A percentile compares a stretch with the other conserved stretches of the same genome.
Evolutionary conservation across 225 moss, liverwort and hornwort genomes (phyloP).

Genomic region (Bryum argenteum): DNA sequence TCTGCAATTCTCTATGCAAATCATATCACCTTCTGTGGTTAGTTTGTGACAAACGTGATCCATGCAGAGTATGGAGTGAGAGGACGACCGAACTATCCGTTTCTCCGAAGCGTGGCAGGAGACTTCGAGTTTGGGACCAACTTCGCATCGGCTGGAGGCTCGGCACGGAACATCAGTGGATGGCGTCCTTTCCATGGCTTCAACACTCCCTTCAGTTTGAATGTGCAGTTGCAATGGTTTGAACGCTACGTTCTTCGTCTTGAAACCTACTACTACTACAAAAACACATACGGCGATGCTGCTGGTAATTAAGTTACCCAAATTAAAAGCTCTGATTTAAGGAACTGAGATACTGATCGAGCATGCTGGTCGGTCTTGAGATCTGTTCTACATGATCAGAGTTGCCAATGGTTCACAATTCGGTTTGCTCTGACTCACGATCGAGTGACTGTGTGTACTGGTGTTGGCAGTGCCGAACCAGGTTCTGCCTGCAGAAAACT

Average conservation of each 20-base stretch:
- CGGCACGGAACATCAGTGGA: constrained; percentile 29
- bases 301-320: constrained; percentile 21
- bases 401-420: too few species aligned
- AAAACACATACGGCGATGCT: constrained; percentile 20
- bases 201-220: constrained; percentile 44
- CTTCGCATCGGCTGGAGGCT: constrained; percentile 52
- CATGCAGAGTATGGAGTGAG: constrained; percentile 31
- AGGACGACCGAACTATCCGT: constrained; percentile 33
- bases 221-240: constrained; percentile 50
- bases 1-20: not conserved
- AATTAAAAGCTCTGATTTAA: not conserved
- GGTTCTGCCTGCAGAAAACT: constrained; percentile 30
- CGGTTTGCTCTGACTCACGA: not conserved
- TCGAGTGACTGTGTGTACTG: not conserved
- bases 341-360: not conserved
- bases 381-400: too few species aligned
- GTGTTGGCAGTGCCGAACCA: constrained; percentile 31
- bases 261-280: constrained; percentile 21
- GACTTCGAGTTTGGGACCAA: constrained; percentile 37
- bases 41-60: not conserved
- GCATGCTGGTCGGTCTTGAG: not conserved
- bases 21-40: too few species aligned
- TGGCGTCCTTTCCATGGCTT: constrained; percentile 30
- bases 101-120: constrained; percentile 36
- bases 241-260: constrained; percentile 29